phyloP scores from a whole-genome alignment of 352 stramenopile species.

The Phytophthora cryptogea region DNA sequence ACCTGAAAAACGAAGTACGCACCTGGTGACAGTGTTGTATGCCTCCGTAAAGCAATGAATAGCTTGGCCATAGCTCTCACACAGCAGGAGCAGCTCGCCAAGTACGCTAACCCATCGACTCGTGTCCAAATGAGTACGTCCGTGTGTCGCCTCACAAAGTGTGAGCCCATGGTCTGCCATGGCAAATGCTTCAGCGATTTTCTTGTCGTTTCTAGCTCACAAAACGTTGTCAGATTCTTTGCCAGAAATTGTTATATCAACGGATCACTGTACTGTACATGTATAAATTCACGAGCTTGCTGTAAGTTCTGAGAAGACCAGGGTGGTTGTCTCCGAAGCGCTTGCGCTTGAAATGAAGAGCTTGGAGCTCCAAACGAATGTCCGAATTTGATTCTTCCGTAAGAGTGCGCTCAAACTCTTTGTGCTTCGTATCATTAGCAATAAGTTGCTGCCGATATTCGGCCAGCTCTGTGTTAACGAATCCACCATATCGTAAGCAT shows the following conservation, averaged over 20 bases:
- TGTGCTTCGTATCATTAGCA: conserved; percentile 12
- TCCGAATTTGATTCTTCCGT: conserved; percentile 35
- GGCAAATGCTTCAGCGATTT: conserved; percentile 34
- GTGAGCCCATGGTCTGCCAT: conserved; percentile 47
- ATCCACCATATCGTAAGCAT: not conserved
- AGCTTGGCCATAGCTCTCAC: conserved; percentile 34
- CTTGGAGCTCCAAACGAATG: conserved; percentile 56
- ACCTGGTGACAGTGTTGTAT: conserved; percentile 35
- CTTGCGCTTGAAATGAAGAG: conserved; percentile 53
- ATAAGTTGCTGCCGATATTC: conserved; percentile 25
- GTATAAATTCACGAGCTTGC: conserved; percentile 50
- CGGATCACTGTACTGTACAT: conserved; percentile 25
- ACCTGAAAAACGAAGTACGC: not conserved
- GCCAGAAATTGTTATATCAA: not conserved
- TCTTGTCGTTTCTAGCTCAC: conserved; percentile 21
- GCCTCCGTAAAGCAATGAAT: conserved; percentile 45
- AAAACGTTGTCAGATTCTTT: not conserved
- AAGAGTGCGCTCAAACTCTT: conserved; percentile 22
- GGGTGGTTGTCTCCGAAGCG: conserved; percentile 39
- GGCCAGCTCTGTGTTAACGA: conserved; percentile 39
- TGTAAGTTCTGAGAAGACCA: conserved; percentile 40
- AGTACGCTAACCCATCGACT: conserved; percentile 50
- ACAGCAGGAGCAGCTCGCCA: conserved; percentile 43
- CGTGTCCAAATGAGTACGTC: conserved; percentile 40
- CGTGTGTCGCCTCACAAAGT: conserved; percentile 45